Conservation (phyloP, 345 rosid species). For the Geranium brycei region DNA sequence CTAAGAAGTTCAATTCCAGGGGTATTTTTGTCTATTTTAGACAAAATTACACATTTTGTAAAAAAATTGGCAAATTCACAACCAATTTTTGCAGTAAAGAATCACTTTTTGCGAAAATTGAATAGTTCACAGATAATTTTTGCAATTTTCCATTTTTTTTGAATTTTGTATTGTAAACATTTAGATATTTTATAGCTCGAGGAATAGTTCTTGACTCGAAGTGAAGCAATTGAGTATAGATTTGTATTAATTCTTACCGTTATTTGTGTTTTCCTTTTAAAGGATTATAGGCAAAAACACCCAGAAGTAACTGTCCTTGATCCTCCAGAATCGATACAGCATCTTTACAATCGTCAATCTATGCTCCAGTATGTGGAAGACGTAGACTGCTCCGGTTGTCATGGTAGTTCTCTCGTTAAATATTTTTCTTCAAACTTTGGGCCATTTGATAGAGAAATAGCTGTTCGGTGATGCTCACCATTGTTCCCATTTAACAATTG, state of each 20-base stretch:
- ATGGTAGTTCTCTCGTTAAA: constrained; percentile 28
- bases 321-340: constrained; percentile 72
- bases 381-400: constrained; percentile 41
- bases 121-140: too few relatives aligned
- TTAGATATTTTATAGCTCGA: too few relatives aligned
- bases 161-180: too few relatives aligned
- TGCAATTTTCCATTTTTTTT: too few relatives aligned
- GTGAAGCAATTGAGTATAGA: too few relatives aligned
- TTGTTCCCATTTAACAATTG: constrained; percentile 3
- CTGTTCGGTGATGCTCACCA: constrained; percentile 7
- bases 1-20: too few relatives aligned
- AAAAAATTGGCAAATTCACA: too few relatives aligned
- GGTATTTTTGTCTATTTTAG: too few relatives aligned
- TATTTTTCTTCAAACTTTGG: background rate
- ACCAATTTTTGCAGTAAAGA: too few relatives aligned
- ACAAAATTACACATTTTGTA: too few relatives aligned
- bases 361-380: constrained; percentile 81
- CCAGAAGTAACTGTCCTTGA: constrained; percentile 75
- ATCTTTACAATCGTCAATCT: constrained; percentile 56
- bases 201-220: too few relatives aligned
- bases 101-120: too few relatives aligned
- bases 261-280: constrained; percentile 19
- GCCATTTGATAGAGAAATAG: constrained; percentile 1
- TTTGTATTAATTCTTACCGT: background rate
- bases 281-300: constrained; percentile 64